A percentile compares a stretch with the other conserved stretches of the same genome.
phyloP scores from a whole-genome alignment of 805 yeast species.

The Zygoascus biomembranicola region DNA sequence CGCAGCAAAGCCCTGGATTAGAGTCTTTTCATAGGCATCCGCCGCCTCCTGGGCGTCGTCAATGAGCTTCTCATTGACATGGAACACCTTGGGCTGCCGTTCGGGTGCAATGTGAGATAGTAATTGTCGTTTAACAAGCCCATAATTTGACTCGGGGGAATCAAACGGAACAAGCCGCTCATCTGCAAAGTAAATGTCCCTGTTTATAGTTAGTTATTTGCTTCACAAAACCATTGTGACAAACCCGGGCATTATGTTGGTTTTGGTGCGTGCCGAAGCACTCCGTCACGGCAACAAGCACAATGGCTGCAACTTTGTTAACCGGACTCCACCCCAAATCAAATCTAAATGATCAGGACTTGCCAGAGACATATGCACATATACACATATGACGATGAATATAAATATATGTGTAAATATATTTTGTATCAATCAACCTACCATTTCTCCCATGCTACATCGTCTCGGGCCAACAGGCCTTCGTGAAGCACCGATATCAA shows the following conservation, averaged over 20 bases:
- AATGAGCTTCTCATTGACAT: conserved; percentile 69
- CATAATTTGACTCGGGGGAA: conserved; percentile 77
- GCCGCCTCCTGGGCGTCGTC: conserved; percentile 73
- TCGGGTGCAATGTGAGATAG: conserved; percentile 57
- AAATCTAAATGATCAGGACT: neutral
- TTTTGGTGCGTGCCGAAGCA: too few species aligned
- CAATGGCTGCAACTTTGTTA: too few species aligned
- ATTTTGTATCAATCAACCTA: conserved; percentile 8
- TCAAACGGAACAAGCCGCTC: conserved; percentile 89
- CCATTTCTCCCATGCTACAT: conserved; percentile 88
- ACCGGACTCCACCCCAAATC: neutral
- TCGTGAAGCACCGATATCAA: conserved; percentile 77
- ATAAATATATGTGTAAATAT: too few species aligned
- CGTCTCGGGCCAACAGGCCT: conserved; percentile 69
- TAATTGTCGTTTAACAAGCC: conserved; percentile 75
- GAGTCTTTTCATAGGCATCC: conserved; percentile 78
- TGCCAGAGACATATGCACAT: too few species aligned
- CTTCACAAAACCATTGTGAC: neutral
- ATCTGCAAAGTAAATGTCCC: conserved; percentile 89
- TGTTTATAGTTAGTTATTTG: conserved; percentile 1
- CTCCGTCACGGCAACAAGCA: too few species aligned
- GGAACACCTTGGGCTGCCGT: conserved; percentile 63
- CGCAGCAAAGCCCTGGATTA: conserved; percentile 86
- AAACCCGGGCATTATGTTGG: too few species aligned
- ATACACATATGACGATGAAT: too few species aligned